Conservation (phyloP, 176 grass and related monocot species). For the Carex littledalei region DNA sequence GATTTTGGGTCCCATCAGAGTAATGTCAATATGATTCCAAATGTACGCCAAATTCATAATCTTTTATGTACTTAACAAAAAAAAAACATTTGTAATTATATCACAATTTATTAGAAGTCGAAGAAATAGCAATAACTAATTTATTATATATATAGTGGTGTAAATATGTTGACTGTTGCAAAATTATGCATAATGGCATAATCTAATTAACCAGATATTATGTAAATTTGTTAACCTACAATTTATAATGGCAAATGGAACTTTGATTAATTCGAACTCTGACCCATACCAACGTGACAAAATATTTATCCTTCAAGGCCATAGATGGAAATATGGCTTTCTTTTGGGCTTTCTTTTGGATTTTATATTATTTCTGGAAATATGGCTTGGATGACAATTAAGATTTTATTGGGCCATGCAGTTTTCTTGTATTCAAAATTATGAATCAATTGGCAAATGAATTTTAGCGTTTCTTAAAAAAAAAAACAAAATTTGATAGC, state of each 20-base stretch:
- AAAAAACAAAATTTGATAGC: slow-evolving; percentile 30
- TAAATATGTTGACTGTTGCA: too few species aligned
- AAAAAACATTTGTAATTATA: neutral
- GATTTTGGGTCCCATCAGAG: slow-evolving; percentile 79
- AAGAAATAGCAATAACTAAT: slow-evolving; percentile 10
- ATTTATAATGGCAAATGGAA: too few species aligned
- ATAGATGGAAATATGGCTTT: slow-evolving; percentile 18
- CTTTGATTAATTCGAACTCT: neutral
- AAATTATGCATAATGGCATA: too few species aligned
- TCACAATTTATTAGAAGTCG: neutral
- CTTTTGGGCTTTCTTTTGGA: neutral
- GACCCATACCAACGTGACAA: slow-evolving; percentile 80
- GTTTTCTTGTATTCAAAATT: neutral
- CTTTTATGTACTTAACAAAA: neutral
- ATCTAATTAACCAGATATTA: too few species aligned
- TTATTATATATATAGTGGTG: neutral
- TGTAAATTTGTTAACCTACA: too few species aligned
- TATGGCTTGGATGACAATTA: slow-evolving; percentile 40
- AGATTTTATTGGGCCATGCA: slow-evolving; percentile 67
- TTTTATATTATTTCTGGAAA: slow-evolving; percentile 36
- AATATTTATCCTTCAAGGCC: slow-evolving; percentile 82
- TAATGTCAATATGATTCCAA: slow-evolving; percentile 95
- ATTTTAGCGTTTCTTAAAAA: neutral
- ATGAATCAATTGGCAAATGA: neutral
- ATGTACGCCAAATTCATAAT: slow-evolving; percentile 34